These are phyloP conservation scores for Hypoxylon subgilvum DNA, from an alignment of 495 filamentous ascomycete genomes.

Conservation along the genomic window DNA sequence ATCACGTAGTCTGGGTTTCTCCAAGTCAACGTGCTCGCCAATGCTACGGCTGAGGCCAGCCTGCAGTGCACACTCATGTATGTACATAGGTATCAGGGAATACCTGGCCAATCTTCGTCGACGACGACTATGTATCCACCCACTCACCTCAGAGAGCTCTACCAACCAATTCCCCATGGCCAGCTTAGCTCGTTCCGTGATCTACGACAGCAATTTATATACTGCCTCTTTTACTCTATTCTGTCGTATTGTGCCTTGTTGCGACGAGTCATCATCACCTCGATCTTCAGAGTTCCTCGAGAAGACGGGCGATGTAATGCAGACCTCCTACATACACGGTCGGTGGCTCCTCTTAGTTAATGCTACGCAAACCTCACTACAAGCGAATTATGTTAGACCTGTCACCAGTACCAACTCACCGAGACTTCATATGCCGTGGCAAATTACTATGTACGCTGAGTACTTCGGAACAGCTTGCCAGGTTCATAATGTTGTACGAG, in stretches of 20 bases:
- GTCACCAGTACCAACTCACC: slow-evolving; percentile 23
- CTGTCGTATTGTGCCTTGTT: slow-evolving; percentile 8
- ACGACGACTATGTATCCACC: slow-evolving; percentile 17
- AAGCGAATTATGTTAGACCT: slow-evolving; percentile 37
- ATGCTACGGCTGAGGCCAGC: slow-evolving; percentile 30
- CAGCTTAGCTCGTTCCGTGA: slow-evolving; percentile 16
- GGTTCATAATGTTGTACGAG: slow-evolving; percentile 12
- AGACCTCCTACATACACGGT: slow-evolving; percentile 10
- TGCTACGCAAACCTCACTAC: slow-evolving; percentile 32
- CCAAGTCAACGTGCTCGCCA: slow-evolving; percentile 21
- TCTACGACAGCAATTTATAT: slow-evolving; percentile 32
- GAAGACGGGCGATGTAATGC: slow-evolving; percentile 7
- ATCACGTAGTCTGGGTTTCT: slow-evolving; percentile 14
- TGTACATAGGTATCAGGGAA: slow-evolving; percentile 17
- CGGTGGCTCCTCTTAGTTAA: slow-evolving; percentile 13
- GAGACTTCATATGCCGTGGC: slow-evolving; percentile 11
- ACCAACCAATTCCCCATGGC: slow-evolving; percentile 10
- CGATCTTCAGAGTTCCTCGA: slow-evolving; percentile 16
- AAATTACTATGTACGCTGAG: slow-evolving; percentile 5
- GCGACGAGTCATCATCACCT: slow-evolving; percentile 4
- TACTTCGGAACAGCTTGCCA: slow-evolving; percentile 3
- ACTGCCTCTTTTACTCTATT: slow-evolving; percentile 7
- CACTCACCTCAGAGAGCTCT: slow-evolving; percentile 18
- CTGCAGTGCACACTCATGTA: slow-evolving; percentile 23
- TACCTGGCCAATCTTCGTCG: slow-evolving; percentile 23